phyloP scores from a whole-genome alignment of 257 asterid species.

The Schizonepeta tenuifolia region DNA sequence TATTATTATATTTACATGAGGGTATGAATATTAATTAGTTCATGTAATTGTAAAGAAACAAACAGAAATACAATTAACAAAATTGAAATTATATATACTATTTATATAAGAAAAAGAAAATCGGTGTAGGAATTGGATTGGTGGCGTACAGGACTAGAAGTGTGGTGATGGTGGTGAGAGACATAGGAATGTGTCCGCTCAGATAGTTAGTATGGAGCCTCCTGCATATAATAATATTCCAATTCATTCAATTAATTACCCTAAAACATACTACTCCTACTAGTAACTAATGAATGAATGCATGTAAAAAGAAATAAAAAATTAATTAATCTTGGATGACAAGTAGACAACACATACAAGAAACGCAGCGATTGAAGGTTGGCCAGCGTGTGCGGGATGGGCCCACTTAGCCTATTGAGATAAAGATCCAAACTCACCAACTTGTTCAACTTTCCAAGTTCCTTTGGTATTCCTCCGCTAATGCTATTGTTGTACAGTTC shows the following conservation, averaged over 20 bases:
- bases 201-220: slow-evolving; percentile 89
- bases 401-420: slow-evolving; percentile 66
- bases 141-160: slow-evolving; percentile 99
- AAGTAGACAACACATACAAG: slow-evolving; percentile 55
- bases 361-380: slow-evolving; percentile 70
- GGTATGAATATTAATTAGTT: slow-evolving; percentile 23
- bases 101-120: too few relatives aligned
- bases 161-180: slow-evolving; percentile 57
- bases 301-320: too few relatives aligned
- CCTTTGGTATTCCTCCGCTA: slow-evolving; percentile 74
- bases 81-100: too few relatives aligned
- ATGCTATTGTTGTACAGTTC: slow-evolving; percentile 88
- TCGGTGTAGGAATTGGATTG: too few relatives aligned
- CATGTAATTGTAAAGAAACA: not conserved
- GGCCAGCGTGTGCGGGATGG: slow-evolving; percentile 80
- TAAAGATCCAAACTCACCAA: slow-evolving; percentile 98
- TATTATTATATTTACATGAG: not conserved
- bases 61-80: not conserved
- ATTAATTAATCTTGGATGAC: too few relatives aligned
- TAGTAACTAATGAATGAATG: too few relatives aligned
- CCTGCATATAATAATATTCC: slow-evolving; percentile 42
- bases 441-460: slow-evolving; percentile 82
- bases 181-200: slow-evolving; percentile 66
- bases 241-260: too few relatives aligned
- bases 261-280: too few relatives aligned